These are phyloP conservation scores for Lachancea thermotolerans DNA, from an alignment of 805 yeast species.

Conservation along the genomic window DNA sequence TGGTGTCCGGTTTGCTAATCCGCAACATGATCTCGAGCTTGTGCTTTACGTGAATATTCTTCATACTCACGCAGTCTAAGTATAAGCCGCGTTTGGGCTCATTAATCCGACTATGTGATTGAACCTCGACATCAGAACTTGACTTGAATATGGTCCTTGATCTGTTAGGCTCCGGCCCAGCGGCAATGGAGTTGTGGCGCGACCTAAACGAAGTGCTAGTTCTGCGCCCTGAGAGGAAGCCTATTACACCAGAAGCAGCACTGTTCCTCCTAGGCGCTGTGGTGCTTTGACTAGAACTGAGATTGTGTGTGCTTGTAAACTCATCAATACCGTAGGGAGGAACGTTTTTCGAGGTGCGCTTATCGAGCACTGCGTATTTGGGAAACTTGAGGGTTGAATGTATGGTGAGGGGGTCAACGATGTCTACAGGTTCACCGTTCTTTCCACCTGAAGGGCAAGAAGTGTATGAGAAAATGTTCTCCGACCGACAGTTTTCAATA, in stretches of 20 bases:
- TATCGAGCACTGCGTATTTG: constrained; percentile 21
- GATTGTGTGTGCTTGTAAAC: constrained; percentile 16
- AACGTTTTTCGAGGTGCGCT: constrained; percentile 17
- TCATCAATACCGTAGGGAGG: constrained; percentile 33
- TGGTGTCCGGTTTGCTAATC: constrained; percentile 49
- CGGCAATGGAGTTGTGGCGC: constrained; percentile 7
- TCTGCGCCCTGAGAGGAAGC: constrained; percentile 15
- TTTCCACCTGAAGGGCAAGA: constrained; percentile 3
- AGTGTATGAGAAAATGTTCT: constrained; percentile 55
- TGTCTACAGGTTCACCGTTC: constrained; percentile 23
- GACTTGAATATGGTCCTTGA: constrained; percentile 14
- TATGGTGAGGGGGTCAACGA: constrained; percentile 23
- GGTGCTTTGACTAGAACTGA: constrained; percentile 6
- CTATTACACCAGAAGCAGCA: constrained; percentile 16
- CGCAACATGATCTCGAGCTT: constrained; percentile 65
- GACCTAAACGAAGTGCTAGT: constrained; percentile 1
- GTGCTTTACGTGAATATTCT: constrained; percentile 58
- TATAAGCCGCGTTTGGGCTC: constrained; percentile 36
- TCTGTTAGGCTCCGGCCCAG: background rate
- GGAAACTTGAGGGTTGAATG: constrained; percentile 27
- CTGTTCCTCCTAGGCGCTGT: constrained; percentile 10
- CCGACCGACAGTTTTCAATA: constrained; percentile 44
- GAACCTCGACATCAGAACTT: constrained; percentile 17
- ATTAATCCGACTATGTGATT: constrained; percentile 19
- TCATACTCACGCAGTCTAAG: constrained; percentile 56